Evolutionary conservation across 495 filamentous ascomycete genomes (phyloP).

Genomic region (Halenospora varia): DNA sequence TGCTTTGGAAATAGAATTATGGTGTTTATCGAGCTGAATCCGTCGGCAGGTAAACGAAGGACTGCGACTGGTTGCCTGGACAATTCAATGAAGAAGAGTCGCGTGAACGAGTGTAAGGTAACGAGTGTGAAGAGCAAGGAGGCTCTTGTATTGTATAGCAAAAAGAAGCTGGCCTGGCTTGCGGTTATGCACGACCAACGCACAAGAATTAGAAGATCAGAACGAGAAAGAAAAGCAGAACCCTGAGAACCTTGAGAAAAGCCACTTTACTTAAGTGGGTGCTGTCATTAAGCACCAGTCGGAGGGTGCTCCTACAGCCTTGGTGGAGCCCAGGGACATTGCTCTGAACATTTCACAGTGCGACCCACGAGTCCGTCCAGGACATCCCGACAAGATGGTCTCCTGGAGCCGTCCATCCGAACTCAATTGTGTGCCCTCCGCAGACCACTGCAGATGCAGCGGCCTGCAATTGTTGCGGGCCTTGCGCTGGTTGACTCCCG

Average conservation of each 20-base stretch:
- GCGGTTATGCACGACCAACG: background rate
- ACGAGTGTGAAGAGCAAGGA: background rate
- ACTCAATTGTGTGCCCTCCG: background rate
- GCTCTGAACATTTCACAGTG: background rate
- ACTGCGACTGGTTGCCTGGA: slow-evolving; percentile 10
- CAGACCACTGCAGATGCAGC: background rate
- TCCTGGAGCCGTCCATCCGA: background rate
- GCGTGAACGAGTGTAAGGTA: slow-evolving; percentile 1
- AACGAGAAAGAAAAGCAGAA: no score
- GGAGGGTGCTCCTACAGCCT: background rate
- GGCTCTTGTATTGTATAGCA: background rate
- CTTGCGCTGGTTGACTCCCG: no score
- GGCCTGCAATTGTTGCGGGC: background rate
- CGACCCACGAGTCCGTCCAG: no score
- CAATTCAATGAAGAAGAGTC: slow-evolving; percentile 4
- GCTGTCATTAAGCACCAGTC: no score
- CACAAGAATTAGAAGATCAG: slow-evolving; percentile 1
- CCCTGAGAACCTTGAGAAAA: no score
- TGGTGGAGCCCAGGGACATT: background rate
- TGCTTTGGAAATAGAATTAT: slow-evolving; percentile 1
- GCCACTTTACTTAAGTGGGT: no score
- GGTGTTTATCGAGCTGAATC: background rate
- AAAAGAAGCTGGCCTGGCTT: background rate
- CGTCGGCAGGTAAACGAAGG: slow-evolving; percentile 20
- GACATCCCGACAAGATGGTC: background rate